Percentiles rank a stretch among this genome's conserved stretches.
Evolutionary conservation across 176 grass and related monocot species (phyloP).

Genomic region (Alloteropsis semialata): DNA sequence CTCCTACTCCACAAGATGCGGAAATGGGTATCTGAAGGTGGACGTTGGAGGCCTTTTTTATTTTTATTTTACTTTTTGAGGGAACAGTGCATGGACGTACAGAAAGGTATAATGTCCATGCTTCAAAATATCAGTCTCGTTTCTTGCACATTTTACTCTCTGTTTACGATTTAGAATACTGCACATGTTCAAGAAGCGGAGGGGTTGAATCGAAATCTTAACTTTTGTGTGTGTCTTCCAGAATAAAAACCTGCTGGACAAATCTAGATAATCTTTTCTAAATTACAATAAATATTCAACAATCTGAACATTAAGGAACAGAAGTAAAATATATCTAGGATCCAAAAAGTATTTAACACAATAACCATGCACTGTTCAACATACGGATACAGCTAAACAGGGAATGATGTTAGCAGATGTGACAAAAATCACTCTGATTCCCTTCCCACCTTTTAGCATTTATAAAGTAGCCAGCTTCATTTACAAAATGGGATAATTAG

Average conservation of each 20-base stretch:
- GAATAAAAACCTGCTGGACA: not conserved
- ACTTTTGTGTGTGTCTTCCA: not conserved
- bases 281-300: not conserved
- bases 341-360: not conserved
- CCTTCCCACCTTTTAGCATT: not conserved
- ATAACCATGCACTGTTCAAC: not conserved
- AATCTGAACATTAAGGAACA: not conserved
- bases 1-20: not conserved
- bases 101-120: too few species aligned
- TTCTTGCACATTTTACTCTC: not conserved
- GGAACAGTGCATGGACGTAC: not conserved
- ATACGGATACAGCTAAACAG: not conserved
- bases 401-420: not conserved
- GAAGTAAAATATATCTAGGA: not conserved
- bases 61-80: not conserved
- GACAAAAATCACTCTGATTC: not conserved
- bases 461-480: not conserved
- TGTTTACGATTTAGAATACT: not conserved
- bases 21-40: not conserved
- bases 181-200: not conserved
- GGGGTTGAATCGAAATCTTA: not conserved
- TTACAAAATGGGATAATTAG: not conserved
- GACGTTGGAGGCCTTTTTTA: not conserved
- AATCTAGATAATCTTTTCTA: not conserved
- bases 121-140: not conserved